Evolutionary conservation across 164 flowering plant species (phyloP), one percentile per base, ranked within the genome.

Genomic region (Aristolochia fimbriata): DNA sequence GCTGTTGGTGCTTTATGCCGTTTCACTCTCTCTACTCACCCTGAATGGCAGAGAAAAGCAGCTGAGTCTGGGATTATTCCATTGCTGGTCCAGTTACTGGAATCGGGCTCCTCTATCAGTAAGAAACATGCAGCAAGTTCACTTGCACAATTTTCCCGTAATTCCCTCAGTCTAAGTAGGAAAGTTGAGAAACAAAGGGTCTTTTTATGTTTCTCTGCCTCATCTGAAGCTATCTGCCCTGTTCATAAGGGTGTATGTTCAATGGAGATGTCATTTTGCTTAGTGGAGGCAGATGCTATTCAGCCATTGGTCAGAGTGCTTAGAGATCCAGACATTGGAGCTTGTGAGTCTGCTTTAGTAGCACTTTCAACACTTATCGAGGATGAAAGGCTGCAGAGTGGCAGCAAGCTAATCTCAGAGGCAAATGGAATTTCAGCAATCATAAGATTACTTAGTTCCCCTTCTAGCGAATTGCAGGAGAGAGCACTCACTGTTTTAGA

Each of bases 271-370:
- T 78, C 92, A 24, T 85, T 78, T 72, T 85, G 92, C 74, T 78
- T 85, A 23, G 37, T 85, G 27, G 86, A 81, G 70, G 88, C 88
- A 43, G 77, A 72, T 51, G 86, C 92, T 46, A 68, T 85, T 41
- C 56, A 25, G 55, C 82, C 88, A 16, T 80, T 85, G 13, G 80
- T 74, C 49, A 69, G 71, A 57, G 71, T 77, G 60, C 80, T 85
- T 27, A 76, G 68, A 47, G 82, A 77, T n/a, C 48, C 79, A 23
- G 79, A 85, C 68, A 51, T 73, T 41, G 72, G 59, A 51, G 75
- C 71, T 13, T 65, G 74, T 58, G 79, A 77, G 55, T 86, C 88
- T 62, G 66, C 88, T 57, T 67, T 85, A 47, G 75, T 64, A 58
- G 82, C 92, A 19, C 61, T 83, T 7, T 68, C 74, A 62, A 85